Evolutionary conservation across 306 rosid species (phyloP).

Genomic region (Canavalia gladiata): DNA sequence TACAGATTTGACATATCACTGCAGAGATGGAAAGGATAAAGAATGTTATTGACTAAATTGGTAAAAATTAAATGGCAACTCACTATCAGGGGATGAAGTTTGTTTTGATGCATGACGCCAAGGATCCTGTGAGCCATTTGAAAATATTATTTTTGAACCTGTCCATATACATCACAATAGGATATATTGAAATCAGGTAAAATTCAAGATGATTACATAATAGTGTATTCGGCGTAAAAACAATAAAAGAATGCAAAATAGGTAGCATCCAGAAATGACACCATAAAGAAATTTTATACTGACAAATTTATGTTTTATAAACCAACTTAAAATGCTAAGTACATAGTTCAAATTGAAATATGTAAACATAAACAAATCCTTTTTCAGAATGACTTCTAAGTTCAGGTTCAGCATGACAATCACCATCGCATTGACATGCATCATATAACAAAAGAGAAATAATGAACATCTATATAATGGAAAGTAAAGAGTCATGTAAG

Average conservation of each 20-base stretch:
- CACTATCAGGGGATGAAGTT: conserved; percentile 78
- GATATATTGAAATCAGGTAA: conserved; percentile 31
- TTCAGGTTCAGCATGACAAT: not conserved
- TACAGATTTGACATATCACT: not conserved
- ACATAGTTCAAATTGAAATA: conserved; percentile 10
- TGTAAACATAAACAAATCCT: conserved; percentile 6
- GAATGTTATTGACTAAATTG: conserved; percentile 27
- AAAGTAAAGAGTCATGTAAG: conserved; percentile 2
- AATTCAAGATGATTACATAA: conserved; percentile 23
- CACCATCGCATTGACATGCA: conserved; percentile 3
- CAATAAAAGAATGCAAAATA: conserved; percentile 29
- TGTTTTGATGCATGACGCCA: conserved; percentile 99
- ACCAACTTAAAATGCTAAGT: conserved; percentile 12
- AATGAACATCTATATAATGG: not conserved
- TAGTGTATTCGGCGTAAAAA: conserved; percentile 12
- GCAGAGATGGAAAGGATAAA: conserved; percentile 33
- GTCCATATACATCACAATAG: conserved; percentile 49
- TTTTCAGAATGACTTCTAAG: conserved; percentile 26
- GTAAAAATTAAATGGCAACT: conserved; percentile 56
- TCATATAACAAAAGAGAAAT: conserved; percentile 4
- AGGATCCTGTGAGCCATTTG: conserved; percentile 97
- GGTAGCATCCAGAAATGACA: conserved; percentile 16
- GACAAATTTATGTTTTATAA: not conserved
- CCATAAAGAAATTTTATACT: conserved; percentile 8
- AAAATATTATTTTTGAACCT: conserved; percentile 91